These are phyloP conservation scores for Trypanosoma cruzi DNA, from an alignment of 208 protist species.

Conservation along the genomic window DNA sequence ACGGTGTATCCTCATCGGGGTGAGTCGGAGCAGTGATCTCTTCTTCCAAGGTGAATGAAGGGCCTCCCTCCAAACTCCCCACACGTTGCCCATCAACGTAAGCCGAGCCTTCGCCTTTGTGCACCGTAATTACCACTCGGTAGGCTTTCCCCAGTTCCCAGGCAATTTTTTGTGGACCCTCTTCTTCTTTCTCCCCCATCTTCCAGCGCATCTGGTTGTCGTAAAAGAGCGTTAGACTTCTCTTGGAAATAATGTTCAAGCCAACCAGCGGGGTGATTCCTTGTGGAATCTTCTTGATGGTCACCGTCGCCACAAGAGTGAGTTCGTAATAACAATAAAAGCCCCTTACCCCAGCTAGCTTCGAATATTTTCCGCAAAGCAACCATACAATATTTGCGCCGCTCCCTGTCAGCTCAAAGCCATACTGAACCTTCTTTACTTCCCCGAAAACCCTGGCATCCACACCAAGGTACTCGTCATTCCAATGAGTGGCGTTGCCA, in stretches of 20 bases:
- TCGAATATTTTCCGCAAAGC: neutral
- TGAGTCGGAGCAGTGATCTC: no score
- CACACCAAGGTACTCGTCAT: constrained; percentile 1
- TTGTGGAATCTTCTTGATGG: neutral
- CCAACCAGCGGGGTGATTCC: neutral
- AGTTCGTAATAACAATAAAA: neutral
- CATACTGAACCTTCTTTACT: neutral
- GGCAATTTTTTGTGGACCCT: neutral
- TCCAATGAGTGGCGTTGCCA: neutral
- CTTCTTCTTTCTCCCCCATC: no score
- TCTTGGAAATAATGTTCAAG: no score
- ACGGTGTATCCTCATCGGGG: neutral
- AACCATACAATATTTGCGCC: neutral
- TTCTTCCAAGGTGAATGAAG: no score
- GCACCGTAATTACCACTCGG: neutral
- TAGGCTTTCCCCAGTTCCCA: neutral
- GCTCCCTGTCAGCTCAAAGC: neutral
- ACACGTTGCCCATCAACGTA: neutral
- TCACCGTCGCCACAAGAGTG: constrained; percentile 2
- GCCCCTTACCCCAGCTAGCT: neutral
- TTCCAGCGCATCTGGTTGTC: no score
- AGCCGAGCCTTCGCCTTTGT: neutral
- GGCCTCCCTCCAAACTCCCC: neutral
- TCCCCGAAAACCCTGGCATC: neutral
- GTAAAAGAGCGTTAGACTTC: no score